Evolutionary conservation across 2,329 filamentous ascomycete genomes (phyloP).

Genomic region (Clonostachys rhizophaga): DNA sequence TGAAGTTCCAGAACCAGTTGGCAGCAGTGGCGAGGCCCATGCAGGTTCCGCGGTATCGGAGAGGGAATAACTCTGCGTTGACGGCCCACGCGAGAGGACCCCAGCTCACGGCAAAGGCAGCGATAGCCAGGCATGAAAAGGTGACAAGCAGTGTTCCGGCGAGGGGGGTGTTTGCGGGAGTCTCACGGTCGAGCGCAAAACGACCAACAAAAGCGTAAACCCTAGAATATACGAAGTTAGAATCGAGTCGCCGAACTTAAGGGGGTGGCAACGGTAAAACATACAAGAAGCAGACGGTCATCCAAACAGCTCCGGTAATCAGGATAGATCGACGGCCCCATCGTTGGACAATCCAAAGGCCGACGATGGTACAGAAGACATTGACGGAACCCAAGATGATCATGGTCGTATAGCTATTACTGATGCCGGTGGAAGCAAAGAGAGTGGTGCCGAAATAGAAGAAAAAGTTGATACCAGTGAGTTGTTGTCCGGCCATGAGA

Average conservation of each 20-base stretch:
- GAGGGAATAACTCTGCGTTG: conserved; percentile 60
- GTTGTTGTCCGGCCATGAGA: conserved; percentile 62
- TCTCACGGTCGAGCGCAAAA: conserved; percentile 30
- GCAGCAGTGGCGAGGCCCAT: conserved; percentile 52
- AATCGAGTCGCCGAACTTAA: not conserved
- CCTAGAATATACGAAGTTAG: conserved; percentile 8
- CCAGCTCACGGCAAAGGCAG: conserved; percentile 63
- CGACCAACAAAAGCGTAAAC: conserved; percentile 44
- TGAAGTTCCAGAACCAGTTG: conserved; percentile 65
- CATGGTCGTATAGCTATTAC: conserved; percentile 61
- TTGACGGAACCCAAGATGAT: conserved; percentile 67
- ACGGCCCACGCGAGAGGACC: conserved; percentile 65
- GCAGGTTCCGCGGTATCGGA: conserved; percentile 46
- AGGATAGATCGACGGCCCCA: conserved; percentile 60
- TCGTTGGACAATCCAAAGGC: conserved; percentile 61
- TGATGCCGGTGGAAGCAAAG: conserved; percentile 60
- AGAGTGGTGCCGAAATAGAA: conserved; percentile 65
- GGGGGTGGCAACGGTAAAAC: conserved; percentile 4
- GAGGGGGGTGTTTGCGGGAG: conserved; percentile 37
- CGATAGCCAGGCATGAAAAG: conserved; percentile 66
- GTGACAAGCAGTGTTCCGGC: conserved; percentile 59
- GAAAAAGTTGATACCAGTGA: conserved; percentile 66
- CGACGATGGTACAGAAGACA: conserved; percentile 59
- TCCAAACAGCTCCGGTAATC: conserved; percentile 59
- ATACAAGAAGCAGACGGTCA: conserved; percentile 46